A percentile compares a stretch with the other conserved stretches of the same genome.
These are phyloP conservation scores for Panicum virgatum DNA, from an alignment of 202 grass and related monocot genomes.

Conservation along the genomic window DNA sequence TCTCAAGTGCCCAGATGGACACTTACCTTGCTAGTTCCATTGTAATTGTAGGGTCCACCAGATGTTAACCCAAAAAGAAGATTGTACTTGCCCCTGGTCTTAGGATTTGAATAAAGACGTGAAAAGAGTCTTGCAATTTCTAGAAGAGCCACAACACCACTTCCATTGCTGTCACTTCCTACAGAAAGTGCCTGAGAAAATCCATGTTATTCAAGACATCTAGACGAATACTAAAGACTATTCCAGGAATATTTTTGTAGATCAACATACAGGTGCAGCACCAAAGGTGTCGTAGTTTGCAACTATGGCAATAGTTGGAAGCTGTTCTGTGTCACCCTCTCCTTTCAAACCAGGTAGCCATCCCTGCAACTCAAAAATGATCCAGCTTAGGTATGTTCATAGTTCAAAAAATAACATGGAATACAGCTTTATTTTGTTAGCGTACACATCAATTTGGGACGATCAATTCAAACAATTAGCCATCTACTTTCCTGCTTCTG, in stretches of 20 bases:
- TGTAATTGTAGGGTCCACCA: constrained; percentile 97
- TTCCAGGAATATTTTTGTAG: not conserved
- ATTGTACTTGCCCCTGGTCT: constrained; percentile 92
- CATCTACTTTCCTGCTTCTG: not conserved
- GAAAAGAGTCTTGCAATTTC: constrained; percentile 96
- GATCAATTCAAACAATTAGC: constrained; percentile 6
- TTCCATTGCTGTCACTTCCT: constrained; percentile 96
- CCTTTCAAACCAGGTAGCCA: constrained; percentile 90
- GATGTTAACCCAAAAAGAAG: constrained; percentile 98
- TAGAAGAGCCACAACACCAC: constrained; percentile 87
- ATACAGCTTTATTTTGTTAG: constrained; percentile 3
- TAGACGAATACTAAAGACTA: constrained; percentile 22
- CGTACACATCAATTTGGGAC: not conserved
- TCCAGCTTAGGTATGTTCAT: constrained; percentile 30
- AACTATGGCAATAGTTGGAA: constrained; percentile 97
- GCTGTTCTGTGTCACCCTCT: constrained; percentile 81
- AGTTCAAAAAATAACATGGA: not conserved
- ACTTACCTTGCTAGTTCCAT: constrained; percentile 88
- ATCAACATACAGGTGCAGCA: constrained; percentile 79
- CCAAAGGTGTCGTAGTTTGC: constrained; percentile 98
- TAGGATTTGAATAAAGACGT: constrained; percentile 85
- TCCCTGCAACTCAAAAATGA: constrained; percentile 62
- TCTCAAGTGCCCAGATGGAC: not conserved
- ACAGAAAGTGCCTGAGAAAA: constrained; percentile 77
- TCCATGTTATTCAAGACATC: constrained; percentile 28